Conservation (phyloP, 352 stramenopile genomes). For the Phytopythium cucurbitacearum region DNA sequence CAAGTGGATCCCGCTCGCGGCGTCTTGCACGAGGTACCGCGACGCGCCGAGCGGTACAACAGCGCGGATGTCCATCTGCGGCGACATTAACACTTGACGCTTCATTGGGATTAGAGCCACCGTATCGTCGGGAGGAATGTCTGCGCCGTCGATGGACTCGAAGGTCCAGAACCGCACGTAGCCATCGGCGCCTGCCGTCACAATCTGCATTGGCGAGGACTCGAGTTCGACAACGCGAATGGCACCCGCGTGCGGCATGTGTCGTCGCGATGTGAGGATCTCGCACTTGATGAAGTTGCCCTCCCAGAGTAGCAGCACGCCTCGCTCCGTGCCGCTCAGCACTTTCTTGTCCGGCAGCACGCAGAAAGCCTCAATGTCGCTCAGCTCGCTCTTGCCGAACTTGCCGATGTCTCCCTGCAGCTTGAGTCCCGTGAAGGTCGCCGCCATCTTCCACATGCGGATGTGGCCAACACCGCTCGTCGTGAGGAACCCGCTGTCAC, state of each 20-base stretch:
- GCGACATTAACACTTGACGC: constrained; percentile 45
- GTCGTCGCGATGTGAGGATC: constrained; percentile 58
- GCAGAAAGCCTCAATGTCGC: constrained; percentile 91
- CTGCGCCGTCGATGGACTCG: constrained; percentile 78
- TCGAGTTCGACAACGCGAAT: constrained; percentile 80
- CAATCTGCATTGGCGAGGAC: constrained; percentile 30
- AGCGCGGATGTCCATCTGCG: constrained; percentile 63
- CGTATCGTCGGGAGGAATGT: constrained; percentile 74
- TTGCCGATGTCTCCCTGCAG: constrained; percentile 95
- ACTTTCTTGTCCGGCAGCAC: constrained; percentile 94
- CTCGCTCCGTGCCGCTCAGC: constrained; percentile 84
- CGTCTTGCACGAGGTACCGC: constrained; percentile 68
- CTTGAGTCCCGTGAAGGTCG: constrained; percentile 95
- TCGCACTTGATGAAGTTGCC: constrained; percentile 96
- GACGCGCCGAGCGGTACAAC: constrained; percentile 33
- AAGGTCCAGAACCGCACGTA: constrained; percentile 90
- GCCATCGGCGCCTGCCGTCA: constrained; percentile 81
- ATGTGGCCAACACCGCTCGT: constrained; percentile 93
- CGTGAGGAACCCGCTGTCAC: constrained; percentile 87
- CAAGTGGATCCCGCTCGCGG: constrained; percentile 43
- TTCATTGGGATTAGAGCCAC: constrained; percentile 72
- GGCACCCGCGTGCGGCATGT: constrained; percentile 61
- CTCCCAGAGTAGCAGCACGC: constrained; percentile 91
- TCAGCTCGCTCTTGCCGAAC: constrained; percentile 94
- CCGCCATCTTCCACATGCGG: constrained; percentile 95